phyloP scores from a whole-genome alignment of 805 yeast species.

The Candida nonsorbophila region DNA sequence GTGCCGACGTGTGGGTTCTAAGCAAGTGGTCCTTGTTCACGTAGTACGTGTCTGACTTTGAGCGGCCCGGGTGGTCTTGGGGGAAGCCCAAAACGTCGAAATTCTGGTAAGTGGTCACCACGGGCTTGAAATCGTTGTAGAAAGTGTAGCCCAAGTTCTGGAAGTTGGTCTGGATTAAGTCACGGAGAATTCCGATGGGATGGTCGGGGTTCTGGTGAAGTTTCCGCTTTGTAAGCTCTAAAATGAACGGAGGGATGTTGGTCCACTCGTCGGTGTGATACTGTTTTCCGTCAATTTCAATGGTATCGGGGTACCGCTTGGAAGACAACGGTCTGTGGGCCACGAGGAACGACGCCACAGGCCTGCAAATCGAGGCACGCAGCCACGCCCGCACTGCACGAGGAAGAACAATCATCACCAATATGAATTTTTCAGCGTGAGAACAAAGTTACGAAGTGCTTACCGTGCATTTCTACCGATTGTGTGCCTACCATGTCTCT shows the following conservation, averaged over 20 bases:
- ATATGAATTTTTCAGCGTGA: no score
- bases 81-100: conserved; percentile 94
- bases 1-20: conserved; percentile 96
- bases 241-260: conserved; percentile 73
- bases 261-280: conserved; percentile 75
- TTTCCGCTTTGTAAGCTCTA: conserved; percentile 62
- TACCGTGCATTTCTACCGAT: not conserved
- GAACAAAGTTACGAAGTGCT: no score
- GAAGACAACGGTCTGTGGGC: no score
- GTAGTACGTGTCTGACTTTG: conserved; percentile 90
- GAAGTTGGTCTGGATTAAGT: conserved; percentile 67
- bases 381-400: no score
- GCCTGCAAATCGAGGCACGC: no score
- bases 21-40: conserved; percentile 66
- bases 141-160: conserved; percentile 65
- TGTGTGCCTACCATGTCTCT: conserved; percentile 69
- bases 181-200: conserved; percentile 83
- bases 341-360: no score
- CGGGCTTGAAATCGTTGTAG: conserved; percentile 77
- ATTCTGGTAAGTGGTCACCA: conserved; percentile 75
- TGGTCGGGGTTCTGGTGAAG: conserved; percentile 72
- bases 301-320: conserved; percentile 16
- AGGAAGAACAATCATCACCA: no score
- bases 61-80: conserved; percentile 86
- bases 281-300: conserved; percentile 42